Percentiles rank a stretch among this genome's conserved stretches.
phyloP scores from a whole-genome alignment of 1,284 basidiomycete genomes.

The Ceratobasidium sp. region DNA sequence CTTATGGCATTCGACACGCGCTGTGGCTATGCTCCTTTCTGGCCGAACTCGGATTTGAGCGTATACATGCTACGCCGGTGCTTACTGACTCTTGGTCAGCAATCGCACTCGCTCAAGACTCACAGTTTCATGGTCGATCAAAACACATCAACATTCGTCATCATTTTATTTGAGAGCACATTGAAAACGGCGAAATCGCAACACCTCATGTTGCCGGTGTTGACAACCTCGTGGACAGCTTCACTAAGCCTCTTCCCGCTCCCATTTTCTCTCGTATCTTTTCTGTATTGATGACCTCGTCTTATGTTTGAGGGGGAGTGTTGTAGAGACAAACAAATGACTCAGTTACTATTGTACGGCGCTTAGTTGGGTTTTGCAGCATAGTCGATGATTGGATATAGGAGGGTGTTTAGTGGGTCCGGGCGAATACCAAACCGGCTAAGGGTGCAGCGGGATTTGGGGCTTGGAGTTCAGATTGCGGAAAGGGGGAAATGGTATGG shows the following conservation, averaged over 20 bases:
- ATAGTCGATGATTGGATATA: neutral
- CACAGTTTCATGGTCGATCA: conserved; percentile 45
- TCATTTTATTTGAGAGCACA: conserved; percentile 50
- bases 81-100: conserved; percentile 50
- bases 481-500: conserved; percentile 4
- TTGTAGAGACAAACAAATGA: neutral
- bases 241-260: conserved; percentile 10
- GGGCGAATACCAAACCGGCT: neutral
- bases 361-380: conserved; percentile 30
- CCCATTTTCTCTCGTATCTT: neutral
- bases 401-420: neutral
- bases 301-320: neutral
- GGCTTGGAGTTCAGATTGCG: conserved; percentile 10
- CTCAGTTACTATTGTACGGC: too few species aligned
- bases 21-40: conserved; percentile 50
- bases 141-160: conserved; percentile 53
- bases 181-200: conserved; percentile 38
- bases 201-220: conserved; percentile 45
- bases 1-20: conserved; percentile 49
- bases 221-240: neutral
- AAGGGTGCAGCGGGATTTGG: conserved; percentile 9
- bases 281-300: neutral
- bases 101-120: conserved; percentile 48
- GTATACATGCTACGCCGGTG: conserved; percentile 44
- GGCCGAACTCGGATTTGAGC: conserved; percentile 46